Evolutionary conservation across 1,284 basidiomycete species (phyloP).

Genomic region (Heterobasidion parviporum): DNA sequence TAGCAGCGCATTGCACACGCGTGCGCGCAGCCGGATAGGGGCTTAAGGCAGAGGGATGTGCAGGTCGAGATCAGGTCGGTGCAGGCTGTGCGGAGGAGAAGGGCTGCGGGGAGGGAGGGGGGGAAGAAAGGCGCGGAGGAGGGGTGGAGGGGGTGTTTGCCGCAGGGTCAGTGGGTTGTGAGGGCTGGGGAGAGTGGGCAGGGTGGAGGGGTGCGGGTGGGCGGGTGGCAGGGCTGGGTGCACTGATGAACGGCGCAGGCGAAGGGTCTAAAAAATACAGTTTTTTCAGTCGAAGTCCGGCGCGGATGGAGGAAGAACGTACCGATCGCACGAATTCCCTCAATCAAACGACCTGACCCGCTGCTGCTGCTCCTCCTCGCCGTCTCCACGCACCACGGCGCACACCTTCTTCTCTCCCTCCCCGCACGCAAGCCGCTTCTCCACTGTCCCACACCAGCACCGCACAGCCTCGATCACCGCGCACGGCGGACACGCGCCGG

Average conservation of each 20-base stretch:
- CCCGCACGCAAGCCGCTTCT: no score
- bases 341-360: slow-evolving; percentile 75
- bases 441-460: no score
- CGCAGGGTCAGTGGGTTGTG: slow-evolving; percentile 71
- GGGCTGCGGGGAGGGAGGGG: slow-evolving; percentile 14
- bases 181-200: slow-evolving; percentile 68
- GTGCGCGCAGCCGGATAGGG: slow-evolving; percentile 57
- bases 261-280: slow-evolving; percentile 64
- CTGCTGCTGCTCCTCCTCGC: no score
- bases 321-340: slow-evolving; percentile 46
- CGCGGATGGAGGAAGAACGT: slow-evolving; percentile 56
- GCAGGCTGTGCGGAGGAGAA: slow-evolving; percentile 48
- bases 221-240: slow-evolving; percentile 75
- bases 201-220: slow-evolving; percentile 70
- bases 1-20: slow-evolving; percentile 56
- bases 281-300: slow-evolving; percentile 61
- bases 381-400: no score
- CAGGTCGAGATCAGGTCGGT: slow-evolving; percentile 78
- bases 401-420: no score
- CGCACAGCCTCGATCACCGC: no score
- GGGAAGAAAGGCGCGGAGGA: slow-evolving; percentile 22
- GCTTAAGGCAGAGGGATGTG: slow-evolving; percentile 55
- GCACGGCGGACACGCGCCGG: no score
- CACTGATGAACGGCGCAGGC: slow-evolving; percentile 51
- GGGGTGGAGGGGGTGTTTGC: slow-evolving; percentile 57